Percentiles rank a stretch among this genome's conserved stretches.
phyloP scores from a whole-genome alignment of 495 filamentous ascomycete genomes.

The Aspergillus steynii region DNA sequence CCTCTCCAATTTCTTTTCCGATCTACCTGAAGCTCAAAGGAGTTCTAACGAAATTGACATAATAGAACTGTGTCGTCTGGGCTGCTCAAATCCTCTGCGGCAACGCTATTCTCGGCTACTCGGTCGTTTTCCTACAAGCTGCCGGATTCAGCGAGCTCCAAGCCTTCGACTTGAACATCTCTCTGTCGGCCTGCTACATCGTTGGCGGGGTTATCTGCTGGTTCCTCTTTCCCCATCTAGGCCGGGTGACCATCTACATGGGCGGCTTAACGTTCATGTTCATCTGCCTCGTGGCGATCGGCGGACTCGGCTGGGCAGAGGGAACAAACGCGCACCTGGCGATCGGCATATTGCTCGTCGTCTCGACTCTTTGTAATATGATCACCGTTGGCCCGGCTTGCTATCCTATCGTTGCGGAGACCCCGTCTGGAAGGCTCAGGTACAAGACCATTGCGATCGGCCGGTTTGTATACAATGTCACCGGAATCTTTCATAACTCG shows the following conservation, averaged over 20 bases:
- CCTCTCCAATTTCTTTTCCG: conserved; percentile 57
- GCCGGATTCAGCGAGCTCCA: conserved; percentile 31
- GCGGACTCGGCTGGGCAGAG: conserved; percentile 55
- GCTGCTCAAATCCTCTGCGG: conserved; percentile 36
- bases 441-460: conserved; percentile 37
- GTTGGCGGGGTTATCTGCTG: conserved; percentile 64
- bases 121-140: conserved; percentile 42
- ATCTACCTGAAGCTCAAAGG: not conserved
- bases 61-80: conserved; percentile 43
- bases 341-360: conserved; percentile 26
- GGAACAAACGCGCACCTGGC: conserved; percentile 4
- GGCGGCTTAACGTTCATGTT: conserved; percentile 46
- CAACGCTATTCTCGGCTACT: conserved; percentile 33
- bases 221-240: conserved; percentile 50
- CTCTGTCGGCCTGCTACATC: conserved; percentile 58
- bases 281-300: conserved; percentile 42
- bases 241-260: conserved; percentile 54
- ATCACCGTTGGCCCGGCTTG: conserved; percentile 45
- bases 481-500: conserved; percentile 30
- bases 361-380: conserved; percentile 32
- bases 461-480: conserved; percentile 31
- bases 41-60: not conserved
- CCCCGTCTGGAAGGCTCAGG: conserved; percentile 33
- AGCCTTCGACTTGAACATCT: conserved; percentile 31
- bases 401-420: conserved; percentile 42